These are phyloP conservation scores for Nepenthes alata DNA, from an alignment of 179 eudicot species.

Conservation along the genomic window DNA sequence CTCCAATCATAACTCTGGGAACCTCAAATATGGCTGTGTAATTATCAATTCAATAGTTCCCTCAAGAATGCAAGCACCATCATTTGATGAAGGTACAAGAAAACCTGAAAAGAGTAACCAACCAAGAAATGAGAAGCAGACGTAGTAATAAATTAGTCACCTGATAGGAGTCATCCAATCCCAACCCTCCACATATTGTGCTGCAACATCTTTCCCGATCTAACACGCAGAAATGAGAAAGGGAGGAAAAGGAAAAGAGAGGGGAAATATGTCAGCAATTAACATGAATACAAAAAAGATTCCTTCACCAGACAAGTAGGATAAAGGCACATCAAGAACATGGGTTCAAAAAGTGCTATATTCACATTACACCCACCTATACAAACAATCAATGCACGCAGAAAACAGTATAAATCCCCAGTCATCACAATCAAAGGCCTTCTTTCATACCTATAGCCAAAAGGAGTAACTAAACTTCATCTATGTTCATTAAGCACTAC, in stretches of 20 bases:
- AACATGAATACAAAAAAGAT: neutral
- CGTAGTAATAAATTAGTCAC: constrained; percentile 18
- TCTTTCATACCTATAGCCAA: too few species aligned
- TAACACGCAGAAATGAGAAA: constrained; percentile 16
- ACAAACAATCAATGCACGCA: neutral
- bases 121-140: neutral
- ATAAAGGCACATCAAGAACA: too few species aligned
- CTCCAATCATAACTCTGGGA: too few species aligned
- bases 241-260: constrained; percentile 4
- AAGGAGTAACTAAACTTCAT: too few species aligned
- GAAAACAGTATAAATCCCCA: neutral
- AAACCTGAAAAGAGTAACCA: neutral
- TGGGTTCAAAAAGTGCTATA: neutral
- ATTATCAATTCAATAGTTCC: too few species aligned
- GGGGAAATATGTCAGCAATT: too few species aligned
- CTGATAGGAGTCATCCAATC: constrained; percentile 98
- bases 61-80: too few species aligned
- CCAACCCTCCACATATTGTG: constrained; percentile 98
- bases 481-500: too few species aligned
- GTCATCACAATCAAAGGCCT: neutral
- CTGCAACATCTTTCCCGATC: constrained; percentile 95
- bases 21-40: too few species aligned
- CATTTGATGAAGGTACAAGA: too few species aligned
- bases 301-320: neutral
- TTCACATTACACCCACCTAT: neutral